Evolutionary conservation across 805 yeast genomes (phyloP), one percentile per base, ranked within the genome.

Genomic region (Starmerella tilneyi): DNA sequence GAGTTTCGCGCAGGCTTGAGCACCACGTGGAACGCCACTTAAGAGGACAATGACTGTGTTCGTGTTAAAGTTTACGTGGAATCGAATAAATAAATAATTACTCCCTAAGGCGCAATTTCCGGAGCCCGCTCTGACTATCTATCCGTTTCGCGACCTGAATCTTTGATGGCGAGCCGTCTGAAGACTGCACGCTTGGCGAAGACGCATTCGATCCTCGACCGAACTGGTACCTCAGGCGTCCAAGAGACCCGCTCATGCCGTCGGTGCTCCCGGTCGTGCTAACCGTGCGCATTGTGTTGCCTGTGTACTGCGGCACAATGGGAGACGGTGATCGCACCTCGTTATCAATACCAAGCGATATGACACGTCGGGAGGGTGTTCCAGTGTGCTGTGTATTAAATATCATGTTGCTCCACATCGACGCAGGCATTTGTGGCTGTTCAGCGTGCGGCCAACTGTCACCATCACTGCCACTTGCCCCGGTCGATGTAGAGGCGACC

Each of bases 321-420:
- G 48, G 36, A 17, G 35, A 15, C 23, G 43, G 41, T 7, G 42
- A 28, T 29, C 23, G 15, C 43, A 41, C 15, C 11, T 44, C 46
- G 34, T 41, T 45, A 42, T 55, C 59, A 6, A 54, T 50, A 15
- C 57, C 57, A 30, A 47, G 23, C 3, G 57, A 52, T 8, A 54
- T 21, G 9, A 44, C 55, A 13, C 59, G 56, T 12, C 50, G 47
- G 13, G 27, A 32, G 12, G 51, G 33, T 16, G 43, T 27, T 9
- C 54, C 54, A 13, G 48, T 45, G 31, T 44, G 28, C 13, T 52
- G 47, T 28, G 37, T 11, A 30, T 50, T 52, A 40, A 52, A 46
- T 5, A 54, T 41, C 55, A 50, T 48, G 34, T 39, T 28, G 20
- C 45, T 48, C 48, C 48, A 44, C n/a, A 32, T 17, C 2, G 39